Evolutionary conservation across 306 rosid genomes (phyloP), one percentile per base, ranked within the genome.

Genomic region (Quercus bicolor): DNA sequence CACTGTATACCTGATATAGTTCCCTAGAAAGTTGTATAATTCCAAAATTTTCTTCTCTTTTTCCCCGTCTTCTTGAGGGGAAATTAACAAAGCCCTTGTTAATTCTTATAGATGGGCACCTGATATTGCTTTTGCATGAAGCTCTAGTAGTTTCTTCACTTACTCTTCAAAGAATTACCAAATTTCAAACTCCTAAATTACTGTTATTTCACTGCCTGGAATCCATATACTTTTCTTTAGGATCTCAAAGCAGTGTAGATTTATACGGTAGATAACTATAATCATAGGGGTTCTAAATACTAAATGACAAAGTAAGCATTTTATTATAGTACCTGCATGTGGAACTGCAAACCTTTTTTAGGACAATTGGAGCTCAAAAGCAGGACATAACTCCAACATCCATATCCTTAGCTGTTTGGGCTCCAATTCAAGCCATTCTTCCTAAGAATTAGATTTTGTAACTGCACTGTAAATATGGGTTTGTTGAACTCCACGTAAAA

Each of bases 1-100:
- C 76, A 51, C 76, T 48, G 53, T 40, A 8, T 40, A 40, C 45
- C 45, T 40, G 45, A 40, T 2, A 40, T 40, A 40, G 45, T 40
- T 10, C 72, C 78, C 66, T 15, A 72, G 56, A 23, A 68, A 72
- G 84, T 66, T 83, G 85, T 86, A 73, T 33, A 77, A 60, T 80
- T 62, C 55, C 81, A 13, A 53, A 74, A 10, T 55, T 56, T 76
- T 60, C 60, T 72, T 56, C 72, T 62, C 52, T 45, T 73, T 66
- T 66, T 68, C 53, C 53, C 4, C 0, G 52, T 40, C 18, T 23
- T 24, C 26, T 61, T 12, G 5, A 21, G 21, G 14, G 23, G 5
- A 56, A 21, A 56, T 56, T n/a, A 56, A 40, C 45, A 40, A 40
- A 40, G 45, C 45, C 11, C 45, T 40, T 8, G 3, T 40, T 40